Evolutionary conservation across 495 filamentous ascomycete species (phyloP), one percentile per base, ranked within the genome.

Genomic region (Penicillium coprophilum): DNA sequence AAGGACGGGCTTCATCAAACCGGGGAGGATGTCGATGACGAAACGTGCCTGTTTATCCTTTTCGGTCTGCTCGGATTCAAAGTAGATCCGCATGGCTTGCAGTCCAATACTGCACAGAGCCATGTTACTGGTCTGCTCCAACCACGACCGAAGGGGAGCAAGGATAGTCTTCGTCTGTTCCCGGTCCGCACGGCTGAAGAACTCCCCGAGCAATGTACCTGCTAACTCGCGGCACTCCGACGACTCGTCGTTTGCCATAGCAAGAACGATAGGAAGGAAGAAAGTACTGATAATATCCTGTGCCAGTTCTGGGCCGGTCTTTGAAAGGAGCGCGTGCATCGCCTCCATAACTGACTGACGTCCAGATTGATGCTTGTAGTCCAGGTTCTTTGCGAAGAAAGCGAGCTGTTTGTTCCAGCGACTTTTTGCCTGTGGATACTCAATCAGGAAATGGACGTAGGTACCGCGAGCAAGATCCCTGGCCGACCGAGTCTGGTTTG

Each of bases 391-490:
- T 24, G 92, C 83, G 36, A 97, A 79, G 74, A 97, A 97, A 44
- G 76, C 82, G 45, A 96, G 79, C 69, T 98, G 94, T 62, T 97
- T 96, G 12, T 82, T 80, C 81, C 92, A 91, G 4, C 95, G 79
- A 58, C 85, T 87, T 67, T 89, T 90, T 61, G 87, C 90, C 66
- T 97, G 94, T 1, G 94, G 94, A 66, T 97, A 98, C 43, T 97
- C 89, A 59, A 92, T 85, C 34, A 98, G 71, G 78, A 97, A 98
- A 62, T 96, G 90, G 68, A 96, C 85, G 72, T 95, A 98, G 23
- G 86, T 88, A 20, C 90, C 90, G 28, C 95, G 84, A 17, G 93
- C 92, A 32, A 93, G 73, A 63, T 96, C 92, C 40, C 93, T 82
- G 3, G 92, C 88, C 58, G 85, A 84, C 61, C 87, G 85, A 59